These are phyloP conservation scores for Triangularia setosa DNA, from an alignment of 2,329 filamentous ascomycete genomes.

Conservation along the genomic window DNA sequence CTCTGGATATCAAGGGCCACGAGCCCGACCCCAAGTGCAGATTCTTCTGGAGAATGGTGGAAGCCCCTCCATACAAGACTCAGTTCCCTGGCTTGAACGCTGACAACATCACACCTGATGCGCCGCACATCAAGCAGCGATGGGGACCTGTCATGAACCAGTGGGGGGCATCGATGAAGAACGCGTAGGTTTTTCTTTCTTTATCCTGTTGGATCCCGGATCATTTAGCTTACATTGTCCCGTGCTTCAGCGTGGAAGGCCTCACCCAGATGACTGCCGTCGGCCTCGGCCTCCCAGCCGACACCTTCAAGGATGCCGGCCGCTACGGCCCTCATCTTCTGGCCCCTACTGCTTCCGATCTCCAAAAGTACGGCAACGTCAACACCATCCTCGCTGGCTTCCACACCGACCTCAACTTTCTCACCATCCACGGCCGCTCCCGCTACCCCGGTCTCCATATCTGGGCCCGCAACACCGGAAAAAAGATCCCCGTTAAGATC, in stretches of 20 bases:
- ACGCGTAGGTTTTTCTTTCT: conserved; percentile 42
- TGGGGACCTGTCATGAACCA: conserved; percentile 54
- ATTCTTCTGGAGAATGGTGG: conserved; percentile 61
- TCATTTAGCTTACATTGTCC: neutral
- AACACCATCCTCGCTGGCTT: conserved; percentile 61
- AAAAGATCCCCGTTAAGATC: conserved; percentile 55
- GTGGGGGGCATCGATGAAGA: conserved; percentile 59
- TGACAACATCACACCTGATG: conserved; percentile 51
- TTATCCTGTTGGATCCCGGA: no score
- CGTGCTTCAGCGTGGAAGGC: conserved; percentile 43
- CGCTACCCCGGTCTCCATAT: conserved; percentile 60
- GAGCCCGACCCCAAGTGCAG: conserved; percentile 58
- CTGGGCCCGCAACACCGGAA: conserved; percentile 61
- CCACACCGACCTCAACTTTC: conserved; percentile 62
- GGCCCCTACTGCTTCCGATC: conserved; percentile 57
- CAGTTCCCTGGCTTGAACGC: conserved; percentile 54
- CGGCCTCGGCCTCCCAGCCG: conserved; percentile 49
- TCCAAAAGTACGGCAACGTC: conserved; percentile 47
- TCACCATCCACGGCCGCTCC: conserved; percentile 61
- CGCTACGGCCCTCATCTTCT: conserved; percentile 59
- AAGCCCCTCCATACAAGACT: conserved; percentile 50
- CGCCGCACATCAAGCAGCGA: conserved; percentile 43
- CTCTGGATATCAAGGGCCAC: conserved; percentile 55
- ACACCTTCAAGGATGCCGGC: conserved; percentile 52
- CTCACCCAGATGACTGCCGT: conserved; percentile 57